A percentile compares a stretch with the other conserved stretches of the same genome.
These are phyloP conservation scores for Torulaspora quercuum DNA, from an alignment of 805 yeast species.

Conservation along the genomic window DNA sequence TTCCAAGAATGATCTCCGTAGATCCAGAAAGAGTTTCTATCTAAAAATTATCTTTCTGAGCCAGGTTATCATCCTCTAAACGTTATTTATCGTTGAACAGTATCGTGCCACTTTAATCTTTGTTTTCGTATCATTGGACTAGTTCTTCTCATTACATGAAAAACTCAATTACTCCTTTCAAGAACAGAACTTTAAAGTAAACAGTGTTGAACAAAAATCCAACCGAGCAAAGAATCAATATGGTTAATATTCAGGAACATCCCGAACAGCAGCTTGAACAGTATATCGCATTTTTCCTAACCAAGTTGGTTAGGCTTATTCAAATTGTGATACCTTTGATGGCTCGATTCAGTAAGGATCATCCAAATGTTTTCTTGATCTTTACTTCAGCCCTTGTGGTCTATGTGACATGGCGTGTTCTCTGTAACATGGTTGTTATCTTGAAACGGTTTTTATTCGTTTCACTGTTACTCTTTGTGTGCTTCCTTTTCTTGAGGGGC, in stretches of 20 bases:
- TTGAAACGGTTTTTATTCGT: constrained; percentile 28
- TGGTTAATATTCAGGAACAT: constrained; percentile 8
- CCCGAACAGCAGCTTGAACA: constrained; percentile 15
- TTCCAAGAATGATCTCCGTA: too few species aligned
- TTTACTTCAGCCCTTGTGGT: constrained; percentile 22
- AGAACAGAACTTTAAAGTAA: too few species aligned
- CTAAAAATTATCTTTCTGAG: too few species aligned
- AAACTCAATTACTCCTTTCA: too few species aligned
- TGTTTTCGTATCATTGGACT: too few species aligned
- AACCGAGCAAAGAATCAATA: too few species aligned
- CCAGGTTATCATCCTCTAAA: too few species aligned
- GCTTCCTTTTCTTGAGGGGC: constrained; percentile 38
- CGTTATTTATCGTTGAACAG: too few species aligned
- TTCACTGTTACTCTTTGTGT: constrained; percentile 15
- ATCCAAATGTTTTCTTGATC: constrained; percentile 34
- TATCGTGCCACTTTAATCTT: too few species aligned
- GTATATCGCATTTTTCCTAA: constrained; percentile 10
- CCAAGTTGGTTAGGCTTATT: constrained; percentile 16
- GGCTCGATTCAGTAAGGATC: constrained; percentile 25
- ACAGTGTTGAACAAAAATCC: too few species aligned
- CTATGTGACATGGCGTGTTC: constrained; percentile 28
- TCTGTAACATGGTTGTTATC: constrained; percentile 32
- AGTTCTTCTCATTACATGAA: too few species aligned
- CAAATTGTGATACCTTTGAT: constrained; percentile 23
- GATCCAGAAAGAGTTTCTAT: too few species aligned